These are phyloP conservation scores for Glycine latifolia DNA, from an alignment of 306 rosid species.

Conservation along the genomic window DNA sequence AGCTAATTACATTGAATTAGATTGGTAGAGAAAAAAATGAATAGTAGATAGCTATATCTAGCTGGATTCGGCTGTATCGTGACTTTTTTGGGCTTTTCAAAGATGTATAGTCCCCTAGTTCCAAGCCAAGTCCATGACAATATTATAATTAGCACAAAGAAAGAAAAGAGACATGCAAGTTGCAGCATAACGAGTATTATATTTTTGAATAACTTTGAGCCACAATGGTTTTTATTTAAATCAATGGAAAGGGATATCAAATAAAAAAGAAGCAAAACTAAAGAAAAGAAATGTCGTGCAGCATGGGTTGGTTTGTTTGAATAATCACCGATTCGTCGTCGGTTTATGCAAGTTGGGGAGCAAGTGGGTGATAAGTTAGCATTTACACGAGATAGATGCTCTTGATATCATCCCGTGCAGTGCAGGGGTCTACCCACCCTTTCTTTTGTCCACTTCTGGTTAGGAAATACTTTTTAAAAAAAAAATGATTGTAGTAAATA, in stretches of 20 bases:
- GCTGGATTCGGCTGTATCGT: conserved; percentile 48
- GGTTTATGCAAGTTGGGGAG: conserved; percentile 66
- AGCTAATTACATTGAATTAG: not conserved
- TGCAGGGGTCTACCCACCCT: conserved; percentile 3
- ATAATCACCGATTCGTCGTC: conserved; percentile 44
- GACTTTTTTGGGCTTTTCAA: conserved; percentile 40
- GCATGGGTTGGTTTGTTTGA: conserved; percentile 47
- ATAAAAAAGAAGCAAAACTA: not conserved
- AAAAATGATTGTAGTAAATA: too few species aligned
- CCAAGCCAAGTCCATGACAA: conserved; percentile 18
- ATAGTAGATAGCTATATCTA: not conserved
- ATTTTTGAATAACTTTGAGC: conserved; percentile 23
- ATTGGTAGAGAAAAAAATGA: not conserved
- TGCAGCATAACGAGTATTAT: conserved; percentile 32
- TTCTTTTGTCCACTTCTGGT: conserved; percentile 49
- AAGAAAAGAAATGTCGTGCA: conserved; percentile 31
- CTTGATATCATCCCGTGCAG: conserved; percentile 56
- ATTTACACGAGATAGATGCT: conserved; percentile 28
- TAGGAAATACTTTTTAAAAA: too few species aligned
- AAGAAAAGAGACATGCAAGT: conserved; percentile 51
- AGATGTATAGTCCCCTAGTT: conserved; percentile 26
- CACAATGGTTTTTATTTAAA: conserved; percentile 34
- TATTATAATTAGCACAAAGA: conserved; percentile 29
- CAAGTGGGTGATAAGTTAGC: conserved; percentile 58
- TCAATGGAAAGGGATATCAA: conserved; percentile 26